Base-by-base conservation (phyloP, 305 asterid species). In the Stenogyne calaminthoides region DNA sequence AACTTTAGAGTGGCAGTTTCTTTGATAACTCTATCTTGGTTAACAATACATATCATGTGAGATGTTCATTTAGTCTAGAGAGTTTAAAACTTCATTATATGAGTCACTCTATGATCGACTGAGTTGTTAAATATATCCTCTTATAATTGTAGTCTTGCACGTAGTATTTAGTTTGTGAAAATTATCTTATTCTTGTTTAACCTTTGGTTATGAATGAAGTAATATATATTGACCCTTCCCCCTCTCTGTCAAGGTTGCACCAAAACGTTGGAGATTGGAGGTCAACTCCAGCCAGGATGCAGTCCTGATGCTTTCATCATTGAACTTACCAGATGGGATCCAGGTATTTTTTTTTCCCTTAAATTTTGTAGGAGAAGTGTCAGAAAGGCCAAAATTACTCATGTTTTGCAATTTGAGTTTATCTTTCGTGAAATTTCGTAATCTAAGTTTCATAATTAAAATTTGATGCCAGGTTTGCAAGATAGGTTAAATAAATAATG, bases 241-340 rank as follows among this genome's bases (percentile, higher is more conserved):
- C n/a, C 12, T 66, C 15, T 11, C 3, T 71, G 62, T 67, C 19
- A 73, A 94, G 99, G 95, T 92, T 81, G 97, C 93, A 56, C 95
- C 95, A 10, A 95, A 95, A 87, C 91, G 98, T 44, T 92, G 97
- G 99, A 92, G 86, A 80, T 72, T 92, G 87, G 98, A 92, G 85
- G 87, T 92, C 76, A 92, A 95, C 82, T 90, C 84, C 76, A 88
- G 88, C 80, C 98, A 88, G 84, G 96, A 88, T 76, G 99, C 98
- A 0, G 96, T 92, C 19, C 83, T 95, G 80, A 92, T 92, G 99
- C 96, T 90, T 84, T 95, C 98, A 55, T 92, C 97, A 0, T 90
- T 95, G 97, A 90, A 89, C 80, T 86, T 95, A 69, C 99, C 98
- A 9, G 98, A 95, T 78, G 99, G 99, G 56, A 86, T 95, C 77